Base-by-base conservation (phyloP, 441 rosid species). In the Daphne laureola region DNA sequence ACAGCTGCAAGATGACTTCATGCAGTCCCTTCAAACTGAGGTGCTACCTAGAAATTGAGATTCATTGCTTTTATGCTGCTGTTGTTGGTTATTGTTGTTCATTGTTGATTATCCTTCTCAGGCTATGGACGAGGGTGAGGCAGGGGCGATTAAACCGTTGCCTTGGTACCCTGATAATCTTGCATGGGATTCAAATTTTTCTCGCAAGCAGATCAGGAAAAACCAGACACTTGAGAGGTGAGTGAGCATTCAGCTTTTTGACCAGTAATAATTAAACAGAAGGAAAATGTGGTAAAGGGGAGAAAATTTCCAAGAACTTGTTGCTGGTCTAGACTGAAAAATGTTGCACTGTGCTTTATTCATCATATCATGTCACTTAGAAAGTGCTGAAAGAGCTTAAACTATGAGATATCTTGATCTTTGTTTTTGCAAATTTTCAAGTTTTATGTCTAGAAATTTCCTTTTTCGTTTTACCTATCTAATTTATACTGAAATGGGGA, bases 111-210 rank as follows among this genome's bases (percentile, higher is more conserved):
- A 43, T 13, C 25, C 26, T 36, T 38, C 41, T 57, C 56, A 93
- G 99, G 83, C 69, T 44, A 61, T 56, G 55, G 93, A 84, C 64
- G 84, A 76, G 47, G 75, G 71, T 80, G 97, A 90, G 63, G 67
- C 67, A 62, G 87, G 80, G 63, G 82, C 89, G 61, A 83, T 93
- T 53, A 83, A 80, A 73, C 99, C 97, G 1, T 71, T 93, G 75
- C 84, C 90, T 66, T 90, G 96, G 98, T 93, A 86, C 63, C 94
- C 97, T 50, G 76, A 86, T 46, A 84, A 78, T 64, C 90, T 89
- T 56, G 97, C 96, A 36, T 92, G 98, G 98, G 96, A 89, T 63
- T 86, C 97, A 54, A 86, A 75, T 65, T 92, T 82, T 71, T 92
- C 96, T 18, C 72, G 97, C 35, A 93, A 83, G 85, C 95, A 87